Evolutionary conservation across 345 rosid genomes (phyloP), one percentile per base, ranked within the genome.

Genomic region (Viola odorata): DNA sequence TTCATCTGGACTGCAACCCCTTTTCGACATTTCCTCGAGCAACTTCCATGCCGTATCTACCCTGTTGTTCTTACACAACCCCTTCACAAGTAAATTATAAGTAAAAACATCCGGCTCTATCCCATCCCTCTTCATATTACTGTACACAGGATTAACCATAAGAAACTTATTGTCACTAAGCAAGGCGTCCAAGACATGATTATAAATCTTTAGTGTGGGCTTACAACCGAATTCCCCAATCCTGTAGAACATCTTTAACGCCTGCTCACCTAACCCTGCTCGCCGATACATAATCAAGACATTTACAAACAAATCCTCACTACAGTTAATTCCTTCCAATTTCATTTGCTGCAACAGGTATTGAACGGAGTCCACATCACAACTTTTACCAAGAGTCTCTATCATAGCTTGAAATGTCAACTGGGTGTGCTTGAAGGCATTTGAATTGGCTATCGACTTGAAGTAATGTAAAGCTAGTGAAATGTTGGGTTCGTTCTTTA

Each of bases 301-400:
- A 68, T 67, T 73, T 13, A 82, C 51, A 73, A 89, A 87, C 81
- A 81, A 64, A 71, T 77, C 87, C 77, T 87, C 91, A 64, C 74
- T 67, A 48, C 92, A 82, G 3, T 67, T 68, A 47, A 89, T 60
- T 12, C 94, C 96, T 71, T 89, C 96, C 50, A 91, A 69, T 68
- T 91, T 91, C 96, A 91, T 89, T 73, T 84, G 95, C 68, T 91
- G 98, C 54, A 89, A 65, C 70, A 91, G 88, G 69, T 89, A 89
- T 63, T 79, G 95, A 58, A 85, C 81, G n/a, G 75, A 69, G 67
- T 91, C 94, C 2, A 83, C 72, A 55, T 87, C 73, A 45, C 80
- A 61, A 37, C 71, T 77, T 4, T 45, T 37, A 10, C 88, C 83
- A 45, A 89, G 91, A 70, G 75, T 87, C 48, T 80, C 69, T 49